Base-by-base conservation (phyloP, 352 stramenopile species). In the Phytopythium oedochilum region DNA sequence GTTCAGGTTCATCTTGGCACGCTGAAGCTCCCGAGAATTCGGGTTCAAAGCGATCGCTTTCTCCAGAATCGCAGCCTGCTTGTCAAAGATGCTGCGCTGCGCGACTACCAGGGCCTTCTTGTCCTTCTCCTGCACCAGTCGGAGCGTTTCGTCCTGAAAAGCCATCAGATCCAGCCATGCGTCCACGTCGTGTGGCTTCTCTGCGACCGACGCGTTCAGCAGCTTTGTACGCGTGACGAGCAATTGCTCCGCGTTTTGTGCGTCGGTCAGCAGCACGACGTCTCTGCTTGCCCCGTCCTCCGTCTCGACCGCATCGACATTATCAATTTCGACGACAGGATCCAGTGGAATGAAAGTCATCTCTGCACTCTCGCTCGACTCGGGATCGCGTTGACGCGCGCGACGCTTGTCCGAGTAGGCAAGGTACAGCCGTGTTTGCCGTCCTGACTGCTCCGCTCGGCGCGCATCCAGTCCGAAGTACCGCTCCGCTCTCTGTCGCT, bases 101-200 rank as follows among this genome's bases (percentile, higher is more conserved):
- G 66, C 65, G 11, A 42, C 61, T 44, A 48, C 34, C 11, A 9
- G 51, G n/a, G 60, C 49, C 28, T 61, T 63, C 52, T 70, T 70
- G 5, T 32, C 63, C 35, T 64, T 73, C 11, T 34, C 50, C 5
- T 70, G 52, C 46, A 91, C 57, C 3, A 71, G 63, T 12, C 32
- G 47, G 15, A 72, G 60, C 25, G 68, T 74, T 23, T 91, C 56
- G n/a, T 84, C 73, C 60, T 94, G 84, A 40, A 92, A 89, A 1
- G 66, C 74, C n/a, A 90, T 74, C 28, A 89, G 72, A 45, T 91
- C 69, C 1, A 94, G 66, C 84, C 84, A 94, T 17, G 42, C 57
- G 0, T 71, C 57, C 17, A 86, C 56, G 28, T 81, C 58, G 4
- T 68, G 55, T 28, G 82, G 73, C 18, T 73, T 78, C 15, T 69